phyloP scores from a whole-genome alignment of 164 flowering plant species.

The Hamamelis virginiana region DNA sequence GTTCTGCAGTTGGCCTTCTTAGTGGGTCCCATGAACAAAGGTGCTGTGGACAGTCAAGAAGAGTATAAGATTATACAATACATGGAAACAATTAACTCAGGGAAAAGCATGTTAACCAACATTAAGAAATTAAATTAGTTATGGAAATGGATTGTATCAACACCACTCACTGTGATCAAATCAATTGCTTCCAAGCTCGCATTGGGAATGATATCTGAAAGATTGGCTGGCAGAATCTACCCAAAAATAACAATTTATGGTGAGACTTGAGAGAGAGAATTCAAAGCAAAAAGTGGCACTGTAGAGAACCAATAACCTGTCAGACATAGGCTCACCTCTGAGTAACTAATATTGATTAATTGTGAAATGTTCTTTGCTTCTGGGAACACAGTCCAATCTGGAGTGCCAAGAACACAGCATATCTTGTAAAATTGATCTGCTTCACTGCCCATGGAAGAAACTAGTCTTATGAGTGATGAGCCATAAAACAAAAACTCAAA shows the following conservation, averaged over 20 bases:
- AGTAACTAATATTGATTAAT: slow-evolving; percentile 35
- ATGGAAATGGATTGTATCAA: background rate
- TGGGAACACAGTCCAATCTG: slow-evolving; percentile 61
- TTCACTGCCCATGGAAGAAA: slow-evolving; percentile 50
- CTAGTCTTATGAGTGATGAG: background rate
- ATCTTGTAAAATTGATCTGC: slow-evolving; percentile 80
- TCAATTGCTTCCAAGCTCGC: slow-evolving; percentile 79
- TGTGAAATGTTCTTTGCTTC: slow-evolving; percentile 49
- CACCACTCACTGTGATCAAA: slow-evolving; percentile 57
- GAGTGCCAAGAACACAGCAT: slow-evolving; percentile 69
- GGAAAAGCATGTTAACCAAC: background rate
- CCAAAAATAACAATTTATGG: slow-evolving; percentile 2
- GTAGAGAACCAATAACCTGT: background rate
- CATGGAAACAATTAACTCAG: background rate
- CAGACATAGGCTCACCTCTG: slow-evolving; percentile 39
- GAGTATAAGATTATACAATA: slow-evolving; percentile 2
- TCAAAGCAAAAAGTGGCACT: background rate
- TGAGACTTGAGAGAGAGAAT: background rate
- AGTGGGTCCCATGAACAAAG: slow-evolving; percentile 81
- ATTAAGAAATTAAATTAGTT: background rate
- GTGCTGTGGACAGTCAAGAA: slow-evolving; percentile 35
- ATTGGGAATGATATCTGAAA: slow-evolving; percentile 63
- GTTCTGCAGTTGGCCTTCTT: slow-evolving; percentile 79
- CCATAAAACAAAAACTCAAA: background rate
- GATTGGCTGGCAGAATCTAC: slow-evolving; percentile 57